Base-by-base conservation (phyloP, 139 green algal genomes). In the Tetradesmus lagerheimii region DNA sequence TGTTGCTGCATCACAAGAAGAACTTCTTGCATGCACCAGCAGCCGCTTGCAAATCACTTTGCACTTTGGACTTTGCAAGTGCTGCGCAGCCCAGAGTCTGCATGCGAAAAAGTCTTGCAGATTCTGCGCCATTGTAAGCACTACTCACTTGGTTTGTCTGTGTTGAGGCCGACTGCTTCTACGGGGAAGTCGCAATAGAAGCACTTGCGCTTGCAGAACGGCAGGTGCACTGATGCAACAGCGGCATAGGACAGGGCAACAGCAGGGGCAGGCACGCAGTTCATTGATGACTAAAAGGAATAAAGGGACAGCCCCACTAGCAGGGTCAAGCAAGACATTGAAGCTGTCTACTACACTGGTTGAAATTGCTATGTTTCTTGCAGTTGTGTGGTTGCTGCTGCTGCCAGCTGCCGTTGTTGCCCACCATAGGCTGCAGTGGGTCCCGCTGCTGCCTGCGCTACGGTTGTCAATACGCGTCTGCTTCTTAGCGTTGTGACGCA, bases 171-270 rank as follows among this genome's bases (percentile, higher is more conserved):
- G 9, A 99, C 93, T 0, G 95, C 94, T 18, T 94, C 86, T 0
- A 99, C 96, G 1, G 98, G 96, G 84, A 99, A 99, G 93, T 99
- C 98, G 90, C 98, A 99, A 88, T 99, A 99, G 66, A 95, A 95
- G 94, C 98, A 99, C 39, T 97, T 96, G 16, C 95, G 93, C 90
- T 98, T 98, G 94, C 98, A 99, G 91, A 99, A 99, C 0, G 98
- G 98, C 37, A 99, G 93, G 92, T 99, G 98, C 4, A 99, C 89
- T 18, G 93, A 57, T 0, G 77, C 71, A 37, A 4, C 89, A 29
- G 20, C 45, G 15, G 43, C 12, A 34, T 2, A 37, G 29, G n/a
- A 57, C 0, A 9, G 47, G 9, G 50, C 37, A 31, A n/a, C 12
- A 18, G 14, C 23, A 43, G 76, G 47, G 47, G 8, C 2, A 20